A percentile compares a stretch with the other conserved stretches of the same genome.
These are phyloP conservation scores for Planoprotostelium fungivorum DNA, from an alignment of 78 protist species.

Conservation along the genomic window DNA sequence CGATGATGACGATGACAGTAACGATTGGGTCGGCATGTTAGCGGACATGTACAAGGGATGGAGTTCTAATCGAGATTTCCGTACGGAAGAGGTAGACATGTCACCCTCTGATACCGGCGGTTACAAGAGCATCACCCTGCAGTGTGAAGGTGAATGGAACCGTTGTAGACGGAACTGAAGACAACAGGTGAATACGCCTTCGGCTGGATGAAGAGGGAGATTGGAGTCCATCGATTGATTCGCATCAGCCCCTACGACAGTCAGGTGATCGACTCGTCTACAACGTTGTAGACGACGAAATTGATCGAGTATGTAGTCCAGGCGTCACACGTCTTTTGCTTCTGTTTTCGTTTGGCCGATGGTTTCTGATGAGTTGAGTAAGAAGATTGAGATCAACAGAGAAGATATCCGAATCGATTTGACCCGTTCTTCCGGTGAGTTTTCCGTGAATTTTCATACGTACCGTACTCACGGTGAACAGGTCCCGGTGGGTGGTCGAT, in stretches of 20 bases:
- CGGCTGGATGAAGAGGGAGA: conserved; percentile 63
- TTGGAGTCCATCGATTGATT: conserved; percentile 88
- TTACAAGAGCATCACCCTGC: conserved; percentile 9
- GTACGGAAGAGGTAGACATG: not conserved
- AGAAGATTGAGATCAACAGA: not conserved
- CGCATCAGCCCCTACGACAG: conserved; percentile 87
- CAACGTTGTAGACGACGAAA: conserved; percentile 38
- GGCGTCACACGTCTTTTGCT: conserved; percentile 51
- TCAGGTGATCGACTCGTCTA: conserved; percentile 63
- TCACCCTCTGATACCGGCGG: conserved; percentile 26
- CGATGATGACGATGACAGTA: not conserved
- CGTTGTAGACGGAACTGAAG: not conserved
- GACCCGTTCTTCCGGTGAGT: conserved; percentile 57
- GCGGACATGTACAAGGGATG: conserved; percentile 29
- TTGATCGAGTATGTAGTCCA: conserved; percentile 8
- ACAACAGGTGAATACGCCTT: conserved; percentile 27
- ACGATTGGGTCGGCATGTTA: conserved; percentile 51
- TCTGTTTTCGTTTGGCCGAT: conserved; percentile 34
- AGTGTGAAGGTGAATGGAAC: conserved; percentile 1
- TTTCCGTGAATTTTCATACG: not conserved
- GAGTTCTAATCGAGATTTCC: conserved; percentile 8
- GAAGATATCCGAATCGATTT: conserved; percentile 54
- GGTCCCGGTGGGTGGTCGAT: not conserved
- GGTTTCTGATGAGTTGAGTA: conserved; percentile 1
- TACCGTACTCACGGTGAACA: not conserved